phyloP scores from a whole-genome alignment of 2,329 filamentous ascomycete genomes.

The Penicillium sp. region DNA sequence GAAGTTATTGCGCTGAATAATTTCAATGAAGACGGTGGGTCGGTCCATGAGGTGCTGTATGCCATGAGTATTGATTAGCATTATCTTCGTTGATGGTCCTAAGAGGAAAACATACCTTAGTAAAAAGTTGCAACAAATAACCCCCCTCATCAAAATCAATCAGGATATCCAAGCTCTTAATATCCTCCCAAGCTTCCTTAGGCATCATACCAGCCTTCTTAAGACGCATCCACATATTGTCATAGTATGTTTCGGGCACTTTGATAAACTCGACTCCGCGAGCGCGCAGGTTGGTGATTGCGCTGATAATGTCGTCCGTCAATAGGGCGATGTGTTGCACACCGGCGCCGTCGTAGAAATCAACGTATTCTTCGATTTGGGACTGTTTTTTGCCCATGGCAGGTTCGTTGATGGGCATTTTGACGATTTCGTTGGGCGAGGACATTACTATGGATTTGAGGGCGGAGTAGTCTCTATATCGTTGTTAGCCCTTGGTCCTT shows the following conservation, averaged over 20 bases:
- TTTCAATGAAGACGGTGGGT: constrained; percentile 93
- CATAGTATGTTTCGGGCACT: constrained; percentile 84
- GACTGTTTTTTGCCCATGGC: constrained; percentile 84
- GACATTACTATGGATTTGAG: constrained; percentile 89
- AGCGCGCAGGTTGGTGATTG: constrained; percentile 74
- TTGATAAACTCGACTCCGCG: constrained; percentile 89
- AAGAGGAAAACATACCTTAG: too few species aligned
- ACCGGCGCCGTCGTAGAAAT: constrained; percentile 84
- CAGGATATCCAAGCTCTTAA: constrained; percentile 76
- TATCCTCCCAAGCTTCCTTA: constrained; percentile 72
- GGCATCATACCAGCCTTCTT: constrained; percentile 59
- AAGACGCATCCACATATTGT: constrained; percentile 68
- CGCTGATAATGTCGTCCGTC: constrained; percentile 72
- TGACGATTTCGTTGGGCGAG: constrained; percentile 77
- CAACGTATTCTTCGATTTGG: constrained; percentile 90
- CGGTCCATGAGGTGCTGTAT: constrained; percentile 77
- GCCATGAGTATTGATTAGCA: neutral
- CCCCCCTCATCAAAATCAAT: constrained; percentile 94
- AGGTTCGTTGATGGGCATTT: constrained; percentile 98
- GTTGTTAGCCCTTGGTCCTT: too few species aligned
- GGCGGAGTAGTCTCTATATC: constrained; percentile 68
- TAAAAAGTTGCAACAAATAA: constrained; percentile 73
- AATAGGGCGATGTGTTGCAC: constrained; percentile 91
- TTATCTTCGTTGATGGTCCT: too few species aligned
- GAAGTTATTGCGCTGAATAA: constrained; percentile 88